Conservation (phyloP, 106 monocot species). For the Acanthochlamys bracteata region DNA sequence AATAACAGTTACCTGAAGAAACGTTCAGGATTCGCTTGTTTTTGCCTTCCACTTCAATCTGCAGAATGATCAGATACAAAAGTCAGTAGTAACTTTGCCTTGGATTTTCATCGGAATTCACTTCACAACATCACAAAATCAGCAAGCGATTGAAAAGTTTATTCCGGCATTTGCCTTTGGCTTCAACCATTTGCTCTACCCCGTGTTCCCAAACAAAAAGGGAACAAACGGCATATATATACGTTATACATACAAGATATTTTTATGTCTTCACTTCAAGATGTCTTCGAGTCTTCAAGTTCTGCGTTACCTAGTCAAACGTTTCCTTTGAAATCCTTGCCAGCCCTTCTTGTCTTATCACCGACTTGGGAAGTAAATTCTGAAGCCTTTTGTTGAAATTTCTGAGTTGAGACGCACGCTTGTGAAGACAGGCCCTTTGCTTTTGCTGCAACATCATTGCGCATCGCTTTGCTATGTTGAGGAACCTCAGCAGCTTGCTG, state of each 20-base stretch:
- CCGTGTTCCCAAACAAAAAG: too few relatives aligned
- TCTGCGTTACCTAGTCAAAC: constrained; percentile 45
- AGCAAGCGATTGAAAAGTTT: too few relatives aligned
- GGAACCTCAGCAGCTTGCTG: constrained; percentile 13
- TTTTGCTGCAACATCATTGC: neutral
- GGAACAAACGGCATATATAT: neutral
- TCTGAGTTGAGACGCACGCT: constrained; percentile 25
- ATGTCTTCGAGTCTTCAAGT: constrained; percentile 35
- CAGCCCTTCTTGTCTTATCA: constrained; percentile 48
- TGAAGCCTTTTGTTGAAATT: constrained; percentile 26
- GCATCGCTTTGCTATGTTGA: constrained; percentile 11
- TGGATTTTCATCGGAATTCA: too few relatives aligned
- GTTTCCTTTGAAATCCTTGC: constrained; percentile 59
- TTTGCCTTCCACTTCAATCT: too few relatives aligned
- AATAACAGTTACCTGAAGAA: too few relatives aligned
- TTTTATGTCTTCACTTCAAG: neutral
- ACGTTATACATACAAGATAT: neutral
- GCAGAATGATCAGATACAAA: too few relatives aligned
- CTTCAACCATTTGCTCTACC: too few relatives aligned
- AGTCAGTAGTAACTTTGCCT: too few relatives aligned
- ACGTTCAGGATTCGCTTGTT: too few relatives aligned
- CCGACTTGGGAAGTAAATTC: constrained; percentile 23
- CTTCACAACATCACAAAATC: too few relatives aligned
- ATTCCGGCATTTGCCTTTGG: too few relatives aligned
- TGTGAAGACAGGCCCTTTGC: constrained; percentile 11